Base-by-base conservation (phyloP, 495 filamentous ascomycete genomes). In the Annulohypoxylon stygium region DNA sequence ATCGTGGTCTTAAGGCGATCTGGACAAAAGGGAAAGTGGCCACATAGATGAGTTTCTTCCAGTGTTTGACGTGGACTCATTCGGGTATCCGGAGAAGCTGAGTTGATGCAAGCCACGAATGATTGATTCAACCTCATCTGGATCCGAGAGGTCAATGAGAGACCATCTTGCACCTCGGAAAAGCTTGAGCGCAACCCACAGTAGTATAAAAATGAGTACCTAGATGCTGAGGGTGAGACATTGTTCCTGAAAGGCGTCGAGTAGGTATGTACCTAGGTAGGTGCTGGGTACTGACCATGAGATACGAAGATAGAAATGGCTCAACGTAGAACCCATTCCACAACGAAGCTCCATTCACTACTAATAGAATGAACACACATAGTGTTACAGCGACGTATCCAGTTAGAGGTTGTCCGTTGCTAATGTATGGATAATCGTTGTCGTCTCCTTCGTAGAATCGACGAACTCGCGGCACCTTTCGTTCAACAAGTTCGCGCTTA, bases 361-460 rank as follows among this genome's bases (percentile, higher is more conserved):
- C 71, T 3, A 82, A 7, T 0, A 86, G 67, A 12, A 85, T 55
- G 26, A 82, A 78, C 5, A 83, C 9, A 37, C 84, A 86, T 8
- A 79, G 82, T 0, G 51, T 26, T 0, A 86, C 51, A 0, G 82
- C 80, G 0, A 80, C 8, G 47, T 83, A 83, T n/a, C 79, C 79
- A 1, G 79, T 71, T 2, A 83, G 12, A 0, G 84, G 83, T 60
- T 86, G 84, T 0, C 79, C 81, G 45, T 85, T 80, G 54, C 78
- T 79, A 53, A 78, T 78, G 55, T 82, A 86, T 0, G 84, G 83
- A 48, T 86, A 86, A 62, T 79, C 69, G 45, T 80, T 69, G 34
- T 76, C 69, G 11, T 71, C 67, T 26, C 68, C 75, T 64, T 68
- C 58, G 55, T 61, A 59, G 51, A 73, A 82, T 6, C 81, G 79